Evolutionary conservation across 2,329 filamentous ascomycete genomes (phyloP).

Genomic region (Aspergillus ochraceus): DNA sequence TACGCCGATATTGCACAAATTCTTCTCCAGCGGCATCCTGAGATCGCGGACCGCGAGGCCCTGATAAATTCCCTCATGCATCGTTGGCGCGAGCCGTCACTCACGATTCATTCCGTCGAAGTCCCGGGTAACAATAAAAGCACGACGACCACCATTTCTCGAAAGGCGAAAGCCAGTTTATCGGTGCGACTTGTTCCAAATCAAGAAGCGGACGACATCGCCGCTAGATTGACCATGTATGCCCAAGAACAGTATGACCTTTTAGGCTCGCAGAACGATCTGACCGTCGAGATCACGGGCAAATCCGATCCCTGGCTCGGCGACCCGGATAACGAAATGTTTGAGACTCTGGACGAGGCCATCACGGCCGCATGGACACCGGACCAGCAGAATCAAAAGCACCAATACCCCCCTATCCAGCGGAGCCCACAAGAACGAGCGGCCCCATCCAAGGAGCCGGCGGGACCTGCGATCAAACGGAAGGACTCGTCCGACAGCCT

Average conservation of each 20-base stretch:
- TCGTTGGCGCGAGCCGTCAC: conserved; percentile 89
- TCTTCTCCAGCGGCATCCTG: conserved; percentile 69
- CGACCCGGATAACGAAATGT: conserved; percentile 86
- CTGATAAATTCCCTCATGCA: conserved; percentile 86
- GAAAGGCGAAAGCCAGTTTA: conserved; percentile 81
- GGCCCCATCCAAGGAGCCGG: conserved; percentile 14
- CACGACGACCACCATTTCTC: conserved; percentile 80
- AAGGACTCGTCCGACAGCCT: conserved; percentile 41
- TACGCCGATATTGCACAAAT: conserved; percentile 83
- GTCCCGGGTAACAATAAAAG: conserved; percentile 77
- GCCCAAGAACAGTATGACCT: conserved; percentile 69
- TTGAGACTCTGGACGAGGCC: conserved; percentile 80
- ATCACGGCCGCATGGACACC: conserved; percentile 79
- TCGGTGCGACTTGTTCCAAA: conserved; percentile 92
- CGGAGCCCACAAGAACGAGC: conserved; percentile 17
- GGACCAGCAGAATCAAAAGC: conserved; percentile 29
- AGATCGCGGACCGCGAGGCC: conserved; percentile 62
- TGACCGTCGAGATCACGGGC: conserved; percentile 84
- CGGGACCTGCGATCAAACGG: conserved; percentile 26
- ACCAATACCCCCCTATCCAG: conserved; percentile 34
- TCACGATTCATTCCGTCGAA: conserved; percentile 91
- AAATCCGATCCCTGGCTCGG: conserved; percentile 96
- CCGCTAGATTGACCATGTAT: conserved; percentile 65
- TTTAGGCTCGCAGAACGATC: conserved; percentile 76
- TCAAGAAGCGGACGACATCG: conserved; percentile 80